phyloP scores from a whole-genome alignment of 2,329 filamentous ascomycete genomes.

The Xylaria sp. region DNA sequence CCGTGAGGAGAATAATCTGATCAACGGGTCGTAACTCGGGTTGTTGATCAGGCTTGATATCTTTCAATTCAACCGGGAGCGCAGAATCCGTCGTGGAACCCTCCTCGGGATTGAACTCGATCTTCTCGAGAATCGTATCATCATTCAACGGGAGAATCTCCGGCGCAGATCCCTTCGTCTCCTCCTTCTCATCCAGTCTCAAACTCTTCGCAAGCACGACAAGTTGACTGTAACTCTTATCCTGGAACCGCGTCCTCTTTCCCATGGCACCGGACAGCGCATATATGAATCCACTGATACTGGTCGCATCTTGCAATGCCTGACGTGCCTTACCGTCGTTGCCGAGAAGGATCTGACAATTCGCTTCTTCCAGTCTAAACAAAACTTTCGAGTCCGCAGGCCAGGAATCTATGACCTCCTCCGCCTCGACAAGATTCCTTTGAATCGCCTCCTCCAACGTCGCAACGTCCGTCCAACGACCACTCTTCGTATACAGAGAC shows the following conservation, averaged over 20 bases:
- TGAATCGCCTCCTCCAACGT: conserved; percentile 49
- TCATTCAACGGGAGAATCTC: conserved; percentile 77
- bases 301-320: conserved; percentile 63
- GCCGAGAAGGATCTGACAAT: conserved; percentile 78
- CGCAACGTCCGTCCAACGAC: conserved; percentile 56
- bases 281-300: conserved; percentile 68
- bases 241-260: conserved; percentile 75
- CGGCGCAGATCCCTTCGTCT: conserved; percentile 40
- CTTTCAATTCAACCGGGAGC: conserved; percentile 57
- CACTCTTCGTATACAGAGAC: conserved; percentile 50
- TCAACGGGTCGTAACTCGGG: conserved; percentile 78
- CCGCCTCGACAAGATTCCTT: conserved; percentile 39
- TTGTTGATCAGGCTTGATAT: conserved; percentile 71
- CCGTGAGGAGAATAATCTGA: conserved; percentile 83
- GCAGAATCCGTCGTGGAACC: conserved; percentile 30
- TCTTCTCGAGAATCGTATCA: conserved; percentile 84
- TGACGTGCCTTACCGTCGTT: conserved; percentile 69
- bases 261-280: conserved; percentile 80
- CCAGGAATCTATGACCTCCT: conserved; percentile 34
- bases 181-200: conserved; percentile 24
- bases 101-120: conserved; percentile 63
- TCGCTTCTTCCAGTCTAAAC: conserved; percentile 76
- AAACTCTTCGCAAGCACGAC: conserved; percentile 82
- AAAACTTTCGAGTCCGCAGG: conserved; percentile 52
- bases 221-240: conserved; percentile 77